Base-by-base conservation (phyloP, 495 filamentous ascomycete species). In the Daldinia caldariorum region DNA sequence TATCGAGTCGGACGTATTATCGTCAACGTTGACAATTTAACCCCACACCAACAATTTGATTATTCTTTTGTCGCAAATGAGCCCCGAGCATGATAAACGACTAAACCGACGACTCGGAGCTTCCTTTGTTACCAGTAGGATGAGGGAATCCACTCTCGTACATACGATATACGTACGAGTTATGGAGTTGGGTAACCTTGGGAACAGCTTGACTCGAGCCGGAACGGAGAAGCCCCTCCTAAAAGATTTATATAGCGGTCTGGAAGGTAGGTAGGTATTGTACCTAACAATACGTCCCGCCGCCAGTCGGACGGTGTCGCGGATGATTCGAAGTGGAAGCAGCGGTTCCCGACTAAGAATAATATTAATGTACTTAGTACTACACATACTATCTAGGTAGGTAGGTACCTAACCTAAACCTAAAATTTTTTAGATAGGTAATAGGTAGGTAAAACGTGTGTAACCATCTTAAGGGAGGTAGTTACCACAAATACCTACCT, bases 201-300 rank as follows among this genome's bases (percentile, higher is more conserved):
- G 56, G 45, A 62, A 20, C 22, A 51, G 29, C 7, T 45, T 66
- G 63, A 71, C 68, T 71, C 69, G 69, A 67, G 50, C 60, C 64
- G 69, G 59, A 71, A 67, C 34, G 58, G 54, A 63, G 63, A 58
- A 67, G 69, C 69, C 69, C 69, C 69, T 64, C 69, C 50, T 45
- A 63, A 62, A 26, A 26, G 26, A 26, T 3, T 31, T 49, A 53
- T 14, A 66, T 62, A 58, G 65, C 58, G 58, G 51, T 56, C 65
- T 68, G 29, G 51, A 8, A 38, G 31, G 56, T 32, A 41, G 37
- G 20, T 58, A 10, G 10, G 10, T n/a, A 13, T 26, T n/a, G n/a
- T n/a, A n/a, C n/a, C n/a, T n/a, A n/a, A n/a, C n/a, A n/a, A n/a
- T n/a, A 37, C 37, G 12, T n/a, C 45, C 34, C 29, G 31, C 64